A percentile compares a stretch with the other conserved stretches of the same genome.
Conservation (phyloP, 2,329 filamentous ascomycete species). For the Paecilomyces sp. region DNA sequence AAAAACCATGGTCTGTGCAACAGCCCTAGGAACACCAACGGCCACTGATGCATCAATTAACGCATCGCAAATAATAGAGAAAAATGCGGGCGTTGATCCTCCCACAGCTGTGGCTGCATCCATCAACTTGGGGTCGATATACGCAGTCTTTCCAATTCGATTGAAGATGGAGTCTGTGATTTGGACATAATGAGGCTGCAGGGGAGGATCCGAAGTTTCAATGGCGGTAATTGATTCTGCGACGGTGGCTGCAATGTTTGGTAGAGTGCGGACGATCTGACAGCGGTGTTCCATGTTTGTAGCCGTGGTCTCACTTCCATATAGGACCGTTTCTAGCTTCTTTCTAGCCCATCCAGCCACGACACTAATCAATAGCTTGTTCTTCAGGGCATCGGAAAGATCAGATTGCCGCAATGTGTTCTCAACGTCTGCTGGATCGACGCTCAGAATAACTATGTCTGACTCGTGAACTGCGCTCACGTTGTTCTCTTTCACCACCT, state of each 20-base stretch:
- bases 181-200: neutral
- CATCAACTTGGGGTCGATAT: slow-evolving; percentile 1
- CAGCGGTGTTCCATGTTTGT: neutral
- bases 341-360: neutral
- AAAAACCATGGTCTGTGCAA: slow-evolving; percentile 2
- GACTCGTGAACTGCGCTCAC: neutral
- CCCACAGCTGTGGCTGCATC: slow-evolving; percentile 1
- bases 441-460: neutral
- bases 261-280: slow-evolving; percentile 1
- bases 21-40: slow-evolving; percentile 1
- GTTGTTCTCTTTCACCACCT: neutral
- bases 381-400: neutral
- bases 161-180: slow-evolving; percentile 1
- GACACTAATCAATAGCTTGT: neutral
- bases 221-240: slow-evolving; percentile 1
- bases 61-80: slow-evolving; percentile 1
- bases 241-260: slow-evolving; percentile 2
- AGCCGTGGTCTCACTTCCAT: neutral
- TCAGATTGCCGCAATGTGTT: neutral
- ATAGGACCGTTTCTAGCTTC: neutral
- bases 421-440: neutral
- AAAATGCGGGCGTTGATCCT: slow-evolving; percentile 2
- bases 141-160: neutral
- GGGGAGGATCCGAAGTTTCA: neutral
- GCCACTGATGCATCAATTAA: slow-evolving; percentile 3